A percentile compares a stretch with the other conserved stretches of the same genome.
Evolutionary conservation across 805 yeast genomes (phyloP).

Genomic region (Starmera pachycereana): DNA sequence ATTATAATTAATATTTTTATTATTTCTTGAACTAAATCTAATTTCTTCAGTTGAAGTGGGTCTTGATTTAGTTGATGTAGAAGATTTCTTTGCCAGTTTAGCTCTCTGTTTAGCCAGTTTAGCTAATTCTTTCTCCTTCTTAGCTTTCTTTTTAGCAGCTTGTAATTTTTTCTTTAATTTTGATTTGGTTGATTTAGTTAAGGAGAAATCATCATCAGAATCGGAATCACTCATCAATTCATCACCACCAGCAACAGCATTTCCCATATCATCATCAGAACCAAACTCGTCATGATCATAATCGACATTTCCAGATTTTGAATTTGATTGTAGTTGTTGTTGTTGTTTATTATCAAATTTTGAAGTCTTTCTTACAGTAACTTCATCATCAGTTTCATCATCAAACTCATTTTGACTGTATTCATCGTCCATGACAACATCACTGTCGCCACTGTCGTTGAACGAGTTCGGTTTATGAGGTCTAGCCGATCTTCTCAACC

Average conservation of each 20-base stretch:
- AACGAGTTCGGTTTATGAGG: slow-evolving; percentile 30
- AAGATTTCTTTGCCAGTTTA: slow-evolving; percentile 1
- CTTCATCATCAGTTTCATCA: slow-evolving; percentile 18
- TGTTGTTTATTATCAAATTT: too few relatives aligned
- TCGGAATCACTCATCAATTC: too few relatives aligned
- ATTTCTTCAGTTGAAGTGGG: slow-evolving; percentile 31
- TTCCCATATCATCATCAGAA: slow-evolving; percentile 28
- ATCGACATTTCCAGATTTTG: not conserved
- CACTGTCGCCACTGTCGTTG: slow-evolving; percentile 15
- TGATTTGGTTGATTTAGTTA: slow-evolving; percentile 8
- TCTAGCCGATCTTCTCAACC: slow-evolving; percentile 67
- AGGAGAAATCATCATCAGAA: slow-evolving; percentile 6
- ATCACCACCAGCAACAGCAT: too few relatives aligned
- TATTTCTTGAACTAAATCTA: slow-evolving; percentile 67
- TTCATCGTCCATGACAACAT: slow-evolving; percentile 4
- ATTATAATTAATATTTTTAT: slow-evolving; percentile 60
- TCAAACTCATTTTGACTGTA: slow-evolving; percentile 7
- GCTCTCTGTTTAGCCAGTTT: too few relatives aligned
- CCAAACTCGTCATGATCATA: slow-evolving; percentile 9
- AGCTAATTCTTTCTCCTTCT: slow-evolving; percentile 8
- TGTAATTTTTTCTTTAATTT: slow-evolving; percentile 17
- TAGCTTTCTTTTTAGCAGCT: slow-evolving; percentile 10
- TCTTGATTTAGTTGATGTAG: slow-evolving; percentile 11
- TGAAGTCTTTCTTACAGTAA: slow-evolving; percentile 11
- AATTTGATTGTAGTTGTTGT: too few relatives aligned